Percentiles rank a stretch among this genome's conserved stretches.
phyloP scores from a whole-genome alignment of 2,329 filamentous ascomycete genomes.

The Aspergillus jensenii region DNA sequence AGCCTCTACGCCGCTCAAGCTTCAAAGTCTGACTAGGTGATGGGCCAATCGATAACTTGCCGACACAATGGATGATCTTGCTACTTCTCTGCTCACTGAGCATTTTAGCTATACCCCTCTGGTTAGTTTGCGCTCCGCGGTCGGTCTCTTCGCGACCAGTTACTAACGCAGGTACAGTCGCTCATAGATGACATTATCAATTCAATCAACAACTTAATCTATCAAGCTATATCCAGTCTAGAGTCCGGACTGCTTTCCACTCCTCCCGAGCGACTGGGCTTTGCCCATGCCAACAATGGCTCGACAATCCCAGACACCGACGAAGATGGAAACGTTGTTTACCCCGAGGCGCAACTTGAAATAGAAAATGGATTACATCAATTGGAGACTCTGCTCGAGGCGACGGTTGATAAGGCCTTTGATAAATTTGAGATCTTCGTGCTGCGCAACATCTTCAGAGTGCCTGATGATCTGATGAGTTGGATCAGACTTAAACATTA shows the following conservation, averaged over 20 bases:
- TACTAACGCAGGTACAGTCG: conserved; percentile 56
- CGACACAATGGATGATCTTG: conserved; percentile 44
- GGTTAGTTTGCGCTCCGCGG: conserved; percentile 53
- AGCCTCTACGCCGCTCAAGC: not conserved
- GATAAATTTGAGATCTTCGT: conserved; percentile 88
- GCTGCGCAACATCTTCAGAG: conserved; percentile 77
- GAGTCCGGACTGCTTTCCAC: conserved; percentile 77
- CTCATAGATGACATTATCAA: conserved; percentile 98
- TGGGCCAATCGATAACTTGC: conserved; percentile 7
- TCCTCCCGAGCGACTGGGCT: conserved; percentile 77
- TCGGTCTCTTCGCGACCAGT: not conserved
- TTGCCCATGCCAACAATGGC: conserved; percentile 54
- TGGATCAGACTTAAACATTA: conserved; percentile 88
- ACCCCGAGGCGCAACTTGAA: conserved; percentile 62
- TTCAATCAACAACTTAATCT: conserved; percentile 88
- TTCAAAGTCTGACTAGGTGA: not conserved
- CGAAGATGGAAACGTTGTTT: conserved; percentile 46
- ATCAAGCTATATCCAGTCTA: conserved; percentile 82
- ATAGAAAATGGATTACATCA: conserved; percentile 87
- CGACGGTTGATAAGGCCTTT: conserved; percentile 80
- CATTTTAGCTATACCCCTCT: conserved; percentile 94
- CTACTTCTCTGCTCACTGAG: conserved; percentile 75
- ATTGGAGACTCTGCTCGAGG: conserved; percentile 77
- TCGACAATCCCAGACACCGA: conserved; percentile 49
- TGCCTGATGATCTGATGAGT: conserved; percentile 68